These are phyloP conservation scores for Geotrichum citri-aurantii DNA, from an alignment of 1,139 yeast species.

Conservation along the genomic window DNA sequence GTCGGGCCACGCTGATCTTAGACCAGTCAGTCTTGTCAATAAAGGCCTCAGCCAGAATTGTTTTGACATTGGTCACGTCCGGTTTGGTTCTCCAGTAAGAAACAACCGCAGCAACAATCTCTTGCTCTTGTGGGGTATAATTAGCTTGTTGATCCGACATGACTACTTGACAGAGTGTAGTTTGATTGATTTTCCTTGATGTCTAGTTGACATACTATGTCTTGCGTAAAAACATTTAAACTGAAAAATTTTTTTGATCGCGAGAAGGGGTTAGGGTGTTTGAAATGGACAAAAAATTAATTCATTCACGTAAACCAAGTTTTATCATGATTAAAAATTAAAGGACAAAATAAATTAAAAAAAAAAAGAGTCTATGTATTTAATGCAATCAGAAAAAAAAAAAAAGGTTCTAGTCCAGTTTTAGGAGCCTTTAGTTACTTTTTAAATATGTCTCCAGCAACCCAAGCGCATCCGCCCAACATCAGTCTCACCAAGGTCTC, in stretches of 20 bases:
- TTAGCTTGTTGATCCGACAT: neutral
- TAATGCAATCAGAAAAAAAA: no score
- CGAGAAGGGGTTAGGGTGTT: no score
- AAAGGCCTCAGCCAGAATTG: slow-evolving; percentile 49
- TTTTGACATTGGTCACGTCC: slow-evolving; percentile 50
- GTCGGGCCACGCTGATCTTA: slow-evolving; percentile 6
- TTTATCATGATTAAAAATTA: no score
- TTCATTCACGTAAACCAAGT: no score
- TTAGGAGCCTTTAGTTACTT: no score
- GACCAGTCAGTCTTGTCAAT: slow-evolving; percentile 37
- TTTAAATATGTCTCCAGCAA: slow-evolving; percentile 24
- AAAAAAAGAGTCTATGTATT: neutral
- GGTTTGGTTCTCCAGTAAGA: slow-evolving; percentile 67
- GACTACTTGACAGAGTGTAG: neutral
- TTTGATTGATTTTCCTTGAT: neutral
- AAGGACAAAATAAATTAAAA: neutral
- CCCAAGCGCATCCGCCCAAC: slow-evolving; percentile 30
- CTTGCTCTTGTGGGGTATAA: slow-evolving; percentile 53
- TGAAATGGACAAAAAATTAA: no score
- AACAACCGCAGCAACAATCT: slow-evolving; percentile 57
- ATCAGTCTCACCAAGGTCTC: slow-evolving; percentile 34
- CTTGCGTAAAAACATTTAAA: no score
- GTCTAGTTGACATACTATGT: no score
- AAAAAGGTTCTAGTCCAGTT: no score
- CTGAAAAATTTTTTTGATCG: no score